Base-by-base conservation (phyloP, 345 rosid genomes). In the Pistacia atlantica region DNA sequence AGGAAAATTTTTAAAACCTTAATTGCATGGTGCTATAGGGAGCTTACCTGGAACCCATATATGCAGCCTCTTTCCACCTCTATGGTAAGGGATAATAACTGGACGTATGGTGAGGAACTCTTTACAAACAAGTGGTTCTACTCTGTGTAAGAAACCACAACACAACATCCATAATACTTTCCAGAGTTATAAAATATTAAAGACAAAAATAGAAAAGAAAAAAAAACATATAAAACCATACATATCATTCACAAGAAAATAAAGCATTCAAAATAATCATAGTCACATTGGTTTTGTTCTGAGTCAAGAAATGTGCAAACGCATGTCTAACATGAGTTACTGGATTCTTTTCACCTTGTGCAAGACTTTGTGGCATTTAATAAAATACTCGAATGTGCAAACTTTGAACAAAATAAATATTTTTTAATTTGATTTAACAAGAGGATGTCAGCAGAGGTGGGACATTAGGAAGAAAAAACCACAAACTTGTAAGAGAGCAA, bases 41-140 rank as follows among this genome's bases (percentile, higher is more conserved):
- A 25, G 58, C 75, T 57, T 81, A 96, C 99, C 88, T 91, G 97
- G 67, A 92, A 86, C 55, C 98, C 98, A 25, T 79, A 94, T 93
- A 71, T 96, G 99, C 91, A 96, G 76, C 87, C 98, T 87, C 87
- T 84, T 93, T 74, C 99, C 99, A 71, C 99, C 99, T 88, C 79
- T 92, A 84, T 96, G 98, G 79, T 96, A 96, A 78, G 99, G 99
- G 77, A 96, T 73, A 79, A 92, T 85, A 75, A 92, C 94, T 4
- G 99, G 99, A 74, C 97, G 92, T 74, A 80, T 87, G 71, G 66
- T 55, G 69, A 87, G 64, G 80, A 82, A 89, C 74, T 92, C 97
- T 82, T 92, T 91, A 80, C 99, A 96, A 64, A 96, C 95, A 68
- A 96, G 93, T 63, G 99, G 99, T 78, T 96, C 99, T 70, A 92